Percentiles rank a stretch among this genome's conserved stretches.
phyloP scores from a whole-genome alignment of 805 yeast genomes.

The Yarrowia sp. region DNA sequence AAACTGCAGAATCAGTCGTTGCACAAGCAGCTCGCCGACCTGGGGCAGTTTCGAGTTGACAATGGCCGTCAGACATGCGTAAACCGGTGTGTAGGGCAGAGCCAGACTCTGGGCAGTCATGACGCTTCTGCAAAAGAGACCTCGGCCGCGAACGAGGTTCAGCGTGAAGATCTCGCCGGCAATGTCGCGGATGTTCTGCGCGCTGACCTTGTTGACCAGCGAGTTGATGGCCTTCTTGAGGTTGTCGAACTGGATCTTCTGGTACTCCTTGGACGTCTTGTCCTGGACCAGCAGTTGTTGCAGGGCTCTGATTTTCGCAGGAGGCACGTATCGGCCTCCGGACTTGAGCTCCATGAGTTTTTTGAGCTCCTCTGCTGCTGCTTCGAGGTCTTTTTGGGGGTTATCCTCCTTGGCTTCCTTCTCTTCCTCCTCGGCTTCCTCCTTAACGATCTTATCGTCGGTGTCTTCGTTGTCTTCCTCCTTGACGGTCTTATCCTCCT shows the following conservation, averaged over 20 bases:
- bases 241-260: constrained; percentile 56
- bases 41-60: constrained; percentile 67
- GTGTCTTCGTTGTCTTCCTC: not conserved
- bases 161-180: constrained; percentile 52
- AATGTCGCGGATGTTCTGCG: constrained; percentile 48
- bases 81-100: constrained; percentile 46
- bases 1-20: constrained; percentile 58
- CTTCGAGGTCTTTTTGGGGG: not conserved
- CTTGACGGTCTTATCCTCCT: too few species aligned
- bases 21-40: constrained; percentile 56
- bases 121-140: constrained; percentile 55
- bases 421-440: not conserved
- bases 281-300: constrained; percentile 40
- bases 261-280: constrained; percentile 45
- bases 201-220: constrained; percentile 47
- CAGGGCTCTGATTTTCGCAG: constrained; percentile 49
- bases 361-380: constrained; percentile 4
- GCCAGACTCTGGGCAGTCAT: constrained; percentile 54
- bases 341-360: constrained; percentile 36
- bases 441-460: not conserved
- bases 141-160: constrained; percentile 62
- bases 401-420: not conserved
- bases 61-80: constrained; percentile 57
- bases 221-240: constrained; percentile 50
- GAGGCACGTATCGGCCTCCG: constrained; percentile 55